Evolutionary conservation across 2,329 filamentous ascomycete genomes (phyloP), one percentile per base, ranked within the genome.

Genomic region (Zymoseptoria pseudotritici): DNA sequence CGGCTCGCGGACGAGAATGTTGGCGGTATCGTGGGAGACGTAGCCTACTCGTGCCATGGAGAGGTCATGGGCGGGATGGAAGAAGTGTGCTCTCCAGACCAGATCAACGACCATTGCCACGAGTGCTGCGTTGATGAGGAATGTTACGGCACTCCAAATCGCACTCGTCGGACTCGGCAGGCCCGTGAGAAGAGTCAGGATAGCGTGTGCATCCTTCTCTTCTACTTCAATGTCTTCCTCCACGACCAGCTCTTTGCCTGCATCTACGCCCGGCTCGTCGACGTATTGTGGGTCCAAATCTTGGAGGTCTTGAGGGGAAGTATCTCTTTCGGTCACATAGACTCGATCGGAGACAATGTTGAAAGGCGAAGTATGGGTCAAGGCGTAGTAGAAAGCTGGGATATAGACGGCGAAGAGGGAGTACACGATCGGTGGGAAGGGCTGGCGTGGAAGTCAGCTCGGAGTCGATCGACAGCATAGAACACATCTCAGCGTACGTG

Each of bases 41-140:
- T 93, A 93, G 24, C 94, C 94, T 17, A 96, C 79, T 8, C 94
- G 84, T 50, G 90, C 89, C 72, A 99, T 96, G 0, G 91, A 90
- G 10, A 96, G 78, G 65, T 95, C 86, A 26, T 89, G 78, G 24
- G 81, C 85, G 3, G 87, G 85, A 72, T 96, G 82, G 36, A 88
- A 82, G 61, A 87, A 73, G 10, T 85, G 84, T 1, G 88, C 87
- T 20, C 89, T 84, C 70, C 89, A 91, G 13, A 96, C 80, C 49
- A 92, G 83, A 73, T 99, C 94, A 24, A 87, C 80, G 0, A 87
- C 83, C 74, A 93, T 83, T 8, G 83, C 78, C 5, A 91, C 80
- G 50, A 94, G 77, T 2, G 82, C 75, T 19, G 85, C 70, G 72
- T 97, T 97, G 72, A 94, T 82, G 26, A 86, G 74, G 54, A 73